These are phyloP conservation scores for Dicorynia guianensis DNA, from an alignment of 306 rosid genomes.

Conservation along the genomic window DNA sequence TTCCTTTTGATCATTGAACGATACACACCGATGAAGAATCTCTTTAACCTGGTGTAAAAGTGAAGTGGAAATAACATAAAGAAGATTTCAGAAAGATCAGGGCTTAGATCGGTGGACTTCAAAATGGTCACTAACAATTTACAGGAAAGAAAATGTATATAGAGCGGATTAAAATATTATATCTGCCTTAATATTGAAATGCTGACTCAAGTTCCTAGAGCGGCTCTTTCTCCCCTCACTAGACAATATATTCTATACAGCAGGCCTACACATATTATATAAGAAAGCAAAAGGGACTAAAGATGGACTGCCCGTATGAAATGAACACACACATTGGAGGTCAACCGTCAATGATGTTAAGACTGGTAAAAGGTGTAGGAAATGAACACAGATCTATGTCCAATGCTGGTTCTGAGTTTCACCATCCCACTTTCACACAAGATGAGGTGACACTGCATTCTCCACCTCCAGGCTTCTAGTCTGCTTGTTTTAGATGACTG, in stretches of 20 bases:
- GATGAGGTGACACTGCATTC: conserved; percentile 43
- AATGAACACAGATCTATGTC: conserved; percentile 33
- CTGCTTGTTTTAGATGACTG: conserved; percentile 40
- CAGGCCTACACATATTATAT: conserved; percentile 58
- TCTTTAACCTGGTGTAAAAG: not conserved
- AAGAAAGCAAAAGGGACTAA: conserved; percentile 42
- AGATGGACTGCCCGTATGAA: conserved; percentile 51
- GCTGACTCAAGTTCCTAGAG: conserved; percentile 52
- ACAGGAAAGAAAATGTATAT: conserved; percentile 17
- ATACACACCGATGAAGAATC: conserved; percentile 2
- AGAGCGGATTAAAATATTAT: conserved; percentile 32
- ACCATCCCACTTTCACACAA: conserved; percentile 43
- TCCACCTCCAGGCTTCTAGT: conserved; percentile 47
- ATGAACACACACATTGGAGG: conserved; percentile 50
- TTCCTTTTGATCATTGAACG: conserved; percentile 25
- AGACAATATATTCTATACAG: conserved; percentile 69
- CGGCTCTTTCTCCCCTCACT: conserved; percentile 50
- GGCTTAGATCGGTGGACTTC: conserved; percentile 22
- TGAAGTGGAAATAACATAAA: not conserved
- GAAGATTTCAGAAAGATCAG: not conserved
- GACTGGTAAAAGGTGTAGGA: conserved; percentile 31
- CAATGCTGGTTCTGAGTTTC: conserved; percentile 34
- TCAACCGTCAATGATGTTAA: conserved; percentile 47
- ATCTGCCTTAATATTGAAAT: conserved; percentile 37
- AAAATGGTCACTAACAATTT: conserved; percentile 6